Evolutionary conservation across 2,329 filamentous ascomycete genomes (phyloP).

Genomic region (Lithohypha guttulata): DNA sequence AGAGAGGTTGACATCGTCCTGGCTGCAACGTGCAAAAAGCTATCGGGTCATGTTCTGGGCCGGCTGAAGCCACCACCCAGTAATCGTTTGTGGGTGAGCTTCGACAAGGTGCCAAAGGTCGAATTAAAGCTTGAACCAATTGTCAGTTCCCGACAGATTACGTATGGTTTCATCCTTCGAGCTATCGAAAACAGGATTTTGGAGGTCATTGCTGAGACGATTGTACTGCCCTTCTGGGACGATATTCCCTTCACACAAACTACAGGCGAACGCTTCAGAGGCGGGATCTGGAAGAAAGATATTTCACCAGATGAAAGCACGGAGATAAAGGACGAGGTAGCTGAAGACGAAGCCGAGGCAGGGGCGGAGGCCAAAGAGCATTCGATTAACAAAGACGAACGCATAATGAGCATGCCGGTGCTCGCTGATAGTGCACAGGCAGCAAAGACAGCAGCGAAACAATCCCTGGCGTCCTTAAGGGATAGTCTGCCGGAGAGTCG

Average conservation of each 20-base stretch:
- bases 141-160: constrained; percentile 89
- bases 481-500: constrained; percentile 22
- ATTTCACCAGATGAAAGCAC: constrained; percentile 18
- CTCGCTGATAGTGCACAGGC: constrained; percentile 27
- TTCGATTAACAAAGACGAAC: constrained; percentile 22
- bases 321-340: constrained; percentile 24
- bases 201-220: constrained; percentile 81
- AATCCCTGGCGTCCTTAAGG: constrained; percentile 15
- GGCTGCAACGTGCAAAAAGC: constrained; percentile 69
- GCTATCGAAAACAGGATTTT: constrained; percentile 93
- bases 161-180: constrained; percentile 79
- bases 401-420: constrained; percentile 28
- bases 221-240: constrained; percentile 92
- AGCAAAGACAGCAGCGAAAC: constrained; percentile 29
- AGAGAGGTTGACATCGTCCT: constrained; percentile 82
- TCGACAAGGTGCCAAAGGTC: constrained; percentile 87
- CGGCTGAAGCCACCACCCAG: constrained; percentile 91
- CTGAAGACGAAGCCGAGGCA: constrained; percentile 24
- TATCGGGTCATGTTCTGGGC: constrained; percentile 75
- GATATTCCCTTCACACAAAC: constrained; percentile 86
- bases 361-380: constrained; percentile 14
- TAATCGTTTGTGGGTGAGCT: constrained; percentile 92
- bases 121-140: constrained; percentile 92
- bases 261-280: constrained; percentile 63
- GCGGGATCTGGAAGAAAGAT: constrained; percentile 62